These are phyloP conservation scores for Backusella mclennaniae DNA, from an alignment of 192 early-diverging fungal genomes.

Conservation along the genomic window DNA sequence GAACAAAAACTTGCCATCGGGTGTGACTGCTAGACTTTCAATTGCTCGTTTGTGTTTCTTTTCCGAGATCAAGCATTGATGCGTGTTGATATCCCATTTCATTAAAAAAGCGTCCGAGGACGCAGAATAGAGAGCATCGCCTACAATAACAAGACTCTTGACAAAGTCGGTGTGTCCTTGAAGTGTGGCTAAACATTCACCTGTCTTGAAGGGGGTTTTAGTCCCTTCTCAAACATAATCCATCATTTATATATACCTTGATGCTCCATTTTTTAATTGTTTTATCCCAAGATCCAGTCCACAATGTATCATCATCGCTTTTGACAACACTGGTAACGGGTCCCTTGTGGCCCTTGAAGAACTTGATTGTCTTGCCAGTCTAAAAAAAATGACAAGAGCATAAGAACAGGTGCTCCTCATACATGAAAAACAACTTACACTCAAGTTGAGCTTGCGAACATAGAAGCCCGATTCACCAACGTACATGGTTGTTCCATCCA, in stretches of 20 bases:
- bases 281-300: slow-evolving; percentile 97
- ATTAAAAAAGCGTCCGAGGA: slow-evolving; percentile 83
- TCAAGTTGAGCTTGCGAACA: slow-evolving; percentile 62
- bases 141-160: slow-evolving; percentile 62
- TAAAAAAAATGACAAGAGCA: slow-evolving; percentile 14
- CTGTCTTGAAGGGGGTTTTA: slow-evolving; percentile 36
- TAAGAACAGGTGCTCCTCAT: background rate
- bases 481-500: slow-evolving; percentile 46
- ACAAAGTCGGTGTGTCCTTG: slow-evolving; percentile 88
- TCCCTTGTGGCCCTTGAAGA: slow-evolving; percentile 65
- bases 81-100: slow-evolving; percentile 69
- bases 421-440: background rate
- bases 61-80: slow-evolving; percentile 41
- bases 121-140: slow-evolving; percentile 58
- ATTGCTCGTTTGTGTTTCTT: slow-evolving; percentile 53
- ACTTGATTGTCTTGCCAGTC: slow-evolving; percentile 51
- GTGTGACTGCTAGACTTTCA: slow-evolving; percentile 51
- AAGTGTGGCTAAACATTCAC: slow-evolving; percentile 64
- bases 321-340: slow-evolving; percentile 69
- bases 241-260: slow-evolving; percentile 41
- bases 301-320: slow-evolving; percentile 56
- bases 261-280: slow-evolving; percentile 81
- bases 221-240: too few relatives aligned
- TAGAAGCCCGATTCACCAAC: slow-evolving; percentile 74
- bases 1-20: slow-evolving; percentile 48